Conservation (phyloP, 2,329 filamentous ascomycete genomes). For the Penicillium sp. region DNA sequence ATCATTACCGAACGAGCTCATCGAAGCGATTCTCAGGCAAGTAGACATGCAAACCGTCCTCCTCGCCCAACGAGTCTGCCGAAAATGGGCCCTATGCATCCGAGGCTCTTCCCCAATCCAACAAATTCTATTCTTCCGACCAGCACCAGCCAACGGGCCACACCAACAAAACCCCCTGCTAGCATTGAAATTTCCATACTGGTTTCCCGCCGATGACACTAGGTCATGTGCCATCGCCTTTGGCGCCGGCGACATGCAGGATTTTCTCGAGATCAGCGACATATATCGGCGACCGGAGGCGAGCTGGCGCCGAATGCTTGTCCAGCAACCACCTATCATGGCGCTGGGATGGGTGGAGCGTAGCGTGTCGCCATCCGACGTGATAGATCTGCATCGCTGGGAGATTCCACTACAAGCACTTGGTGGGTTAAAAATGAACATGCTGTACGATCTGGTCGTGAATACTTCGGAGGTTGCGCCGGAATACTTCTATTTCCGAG, state of each 20-base stretch:
- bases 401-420: slow-evolving; percentile 1
- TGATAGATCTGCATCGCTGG: background rate
- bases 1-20: background rate
- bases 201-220: background rate
- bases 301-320: slow-evolving; percentile 9
- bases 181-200: background rate
- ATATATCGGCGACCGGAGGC: slow-evolving; percentile 2
- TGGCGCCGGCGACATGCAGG: slow-evolving; percentile 8
- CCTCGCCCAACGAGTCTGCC: slow-evolving; percentile 4
- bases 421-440: background rate
- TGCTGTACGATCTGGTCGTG: background rate
- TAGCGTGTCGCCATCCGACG: background rate
- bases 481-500: background rate
- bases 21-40: slow-evolving; percentile 3
- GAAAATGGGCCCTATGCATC: slow-evolving; percentile 4
- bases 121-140: background rate
- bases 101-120: background rate
- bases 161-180: background rate
- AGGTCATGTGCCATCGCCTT: slow-evolving; percentile 1
- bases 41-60: slow-evolving; percentile 7
- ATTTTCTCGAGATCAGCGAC: slow-evolving; percentile 6
- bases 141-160: background rate
- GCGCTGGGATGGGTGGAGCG: slow-evolving; percentile 3
- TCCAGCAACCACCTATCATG: slow-evolving; percentile 9
- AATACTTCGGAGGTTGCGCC: background rate